phyloP scores from a whole-genome alignment of 2,329 filamentous ascomycete species.

The Colletotrichum tropicale region DNA sequence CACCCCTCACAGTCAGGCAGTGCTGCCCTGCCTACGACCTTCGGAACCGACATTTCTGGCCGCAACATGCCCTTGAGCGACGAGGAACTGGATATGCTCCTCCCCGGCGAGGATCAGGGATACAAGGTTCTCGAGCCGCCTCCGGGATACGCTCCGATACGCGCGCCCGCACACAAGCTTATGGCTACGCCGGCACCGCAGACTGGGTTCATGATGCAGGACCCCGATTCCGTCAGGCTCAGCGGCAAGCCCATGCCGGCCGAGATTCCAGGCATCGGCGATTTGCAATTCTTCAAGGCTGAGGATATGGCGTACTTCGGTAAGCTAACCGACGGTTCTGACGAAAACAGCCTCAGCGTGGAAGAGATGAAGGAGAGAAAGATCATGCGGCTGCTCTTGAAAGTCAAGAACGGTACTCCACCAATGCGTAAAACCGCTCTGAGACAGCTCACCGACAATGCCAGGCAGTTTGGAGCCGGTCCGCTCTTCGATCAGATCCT shows the following conservation, averaged over 20 bases:
- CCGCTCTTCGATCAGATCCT: slow-evolving; percentile 97
- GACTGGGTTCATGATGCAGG: slow-evolving; percentile 95
- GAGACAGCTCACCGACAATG: slow-evolving; percentile 96
- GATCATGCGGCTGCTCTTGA: slow-evolving; percentile 95
- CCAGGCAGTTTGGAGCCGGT: slow-evolving; percentile 91
- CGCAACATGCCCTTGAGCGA: slow-evolving; percentile 87
- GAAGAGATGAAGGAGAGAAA: slow-evolving; percentile 98
- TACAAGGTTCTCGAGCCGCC: slow-evolving; percentile 93
- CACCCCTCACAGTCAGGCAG: slow-evolving; percentile 68
- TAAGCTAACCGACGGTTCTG: slow-evolving; percentile 91
- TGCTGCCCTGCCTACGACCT: slow-evolving; percentile 61
- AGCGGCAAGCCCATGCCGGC: slow-evolving; percentile 91
- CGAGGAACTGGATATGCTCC: slow-evolving; percentile 90
- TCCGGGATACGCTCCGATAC: slow-evolving; percentile 86
- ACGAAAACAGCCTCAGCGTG: slow-evolving; percentile 89
- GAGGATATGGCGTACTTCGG: slow-evolving; percentile 99
- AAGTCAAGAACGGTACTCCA: slow-evolving; percentile 99
- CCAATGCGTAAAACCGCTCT: slow-evolving; percentile 98
- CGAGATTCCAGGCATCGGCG: slow-evolving; percentile 94
- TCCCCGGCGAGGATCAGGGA: slow-evolving; percentile 86
- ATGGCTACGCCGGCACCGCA: slow-evolving; percentile 76
- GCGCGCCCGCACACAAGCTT: slow-evolving; percentile 76
- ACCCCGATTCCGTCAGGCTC: slow-evolving; percentile 81
- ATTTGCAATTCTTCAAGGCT: slow-evolving; percentile 96
- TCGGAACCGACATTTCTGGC: slow-evolving; percentile 80